Base-by-base conservation (phyloP, 768 basidiomycete genomes). In the Termitomyces sp. region DNA sequence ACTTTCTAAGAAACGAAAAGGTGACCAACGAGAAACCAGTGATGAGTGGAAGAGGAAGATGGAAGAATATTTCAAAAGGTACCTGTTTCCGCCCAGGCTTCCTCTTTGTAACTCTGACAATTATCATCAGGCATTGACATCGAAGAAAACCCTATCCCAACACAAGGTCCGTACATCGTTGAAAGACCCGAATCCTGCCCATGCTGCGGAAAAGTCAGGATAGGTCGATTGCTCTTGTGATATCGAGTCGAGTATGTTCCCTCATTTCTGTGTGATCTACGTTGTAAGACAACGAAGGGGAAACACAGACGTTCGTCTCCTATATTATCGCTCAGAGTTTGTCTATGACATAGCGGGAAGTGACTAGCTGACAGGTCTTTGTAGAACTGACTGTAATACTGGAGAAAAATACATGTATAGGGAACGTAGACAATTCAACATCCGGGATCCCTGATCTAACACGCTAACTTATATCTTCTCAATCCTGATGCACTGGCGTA, bases 81-180 rank as follows among this genome's bases (percentile, higher is more conserved):
- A 54, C 16, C 18, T 13, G 31, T 49, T 38, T 20, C 3, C 40
- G 32, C 5, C n/a, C 23, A 16, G 23, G 9, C 6, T 15, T 7
- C 15, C 20, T 31, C 27, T 31, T 18, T 10, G 40, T 9, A 9
- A n/a, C 13, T 41, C 9, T 41, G 13, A 42, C 23, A 12, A n/a
- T n/a, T 18, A 31, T 27, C n/a, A 18, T 45, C 3, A 13, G 45
- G 54, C 43, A 18, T 25, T 42, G 0, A 56, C 32, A 15, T 23
- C 45, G 53, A 80, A 79, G 63, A 86, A 86, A 64, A 66, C 76
- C 0, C 77, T 81, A 51, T 86, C 95, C 2, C 88, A 98, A 25
- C 85, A 94, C 68, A 96, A 97, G 79, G 90, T 98, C 50, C 84
- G 96, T 52, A 94, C 92, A 2, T 96, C 94, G 9, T 72, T 86